phyloP scores from a whole-genome alignment of 352 stramenopile species.

The Globisporangium mamillatum region DNA sequence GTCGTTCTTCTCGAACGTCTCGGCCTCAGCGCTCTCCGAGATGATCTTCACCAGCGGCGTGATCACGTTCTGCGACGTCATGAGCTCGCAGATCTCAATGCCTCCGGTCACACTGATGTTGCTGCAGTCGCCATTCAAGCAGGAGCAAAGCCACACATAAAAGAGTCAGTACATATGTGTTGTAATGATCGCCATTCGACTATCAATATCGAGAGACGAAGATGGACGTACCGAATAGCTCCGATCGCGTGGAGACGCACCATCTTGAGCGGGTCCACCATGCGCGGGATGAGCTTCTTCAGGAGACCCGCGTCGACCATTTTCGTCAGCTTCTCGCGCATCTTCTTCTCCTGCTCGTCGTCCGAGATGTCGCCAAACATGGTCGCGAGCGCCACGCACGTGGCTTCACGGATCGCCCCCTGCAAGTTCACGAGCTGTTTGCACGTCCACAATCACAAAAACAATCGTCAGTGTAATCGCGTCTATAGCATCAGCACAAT shows the following conservation, averaged over 20 bases:
- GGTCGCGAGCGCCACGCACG: slow-evolving; percentile 78
- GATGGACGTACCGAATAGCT: slow-evolving; percentile 41
- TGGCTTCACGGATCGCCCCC: slow-evolving; percentile 80
- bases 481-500: not conserved
- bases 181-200: not conserved
- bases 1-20: slow-evolving; percentile 54
- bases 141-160: not conserved
- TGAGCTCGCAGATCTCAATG: slow-evolving; percentile 77
- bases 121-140: slow-evolving; percentile 16
- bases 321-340: slow-evolving; percentile 60
- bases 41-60: slow-evolving; percentile 78
- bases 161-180: not conserved
- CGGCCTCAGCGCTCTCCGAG: slow-evolving; percentile 47
- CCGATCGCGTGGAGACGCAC: slow-evolving; percentile 81
- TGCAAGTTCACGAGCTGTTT: slow-evolving; percentile 63
- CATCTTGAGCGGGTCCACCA: slow-evolving; percentile 82
- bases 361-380: slow-evolving; percentile 77
- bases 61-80: slow-evolving; percentile 74
- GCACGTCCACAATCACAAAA: not conserved
- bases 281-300: slow-evolving; percentile 78
- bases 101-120: slow-evolving; percentile 88
- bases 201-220: not conserved
- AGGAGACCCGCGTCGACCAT: slow-evolving; percentile 80
- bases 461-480: not conserved
- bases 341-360: slow-evolving; percentile 56